Evolutionary conservation across 2,329 filamentous ascomycete genomes (phyloP).

Genomic region (Apiospora sp.): DNA sequence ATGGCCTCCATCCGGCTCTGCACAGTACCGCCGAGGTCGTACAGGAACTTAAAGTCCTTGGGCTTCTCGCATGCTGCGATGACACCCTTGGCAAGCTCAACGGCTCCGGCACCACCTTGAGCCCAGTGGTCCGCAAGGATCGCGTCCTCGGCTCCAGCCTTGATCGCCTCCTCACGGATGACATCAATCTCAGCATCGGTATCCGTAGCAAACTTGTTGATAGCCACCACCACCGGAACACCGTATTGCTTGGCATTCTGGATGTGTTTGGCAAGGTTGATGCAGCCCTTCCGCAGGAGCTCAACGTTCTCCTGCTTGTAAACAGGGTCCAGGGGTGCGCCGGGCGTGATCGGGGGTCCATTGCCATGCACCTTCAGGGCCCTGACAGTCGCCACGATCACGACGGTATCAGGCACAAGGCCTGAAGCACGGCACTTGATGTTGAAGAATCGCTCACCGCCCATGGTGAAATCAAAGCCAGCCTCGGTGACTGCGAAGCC

Average conservation of each 20-base stretch:
- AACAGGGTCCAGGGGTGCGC: slow-evolving; percentile 82
- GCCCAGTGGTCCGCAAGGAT: slow-evolving; percentile 97
- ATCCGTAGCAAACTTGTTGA: slow-evolving; percentile 96
- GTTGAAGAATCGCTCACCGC: slow-evolving; percentile 99
- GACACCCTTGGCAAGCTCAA: slow-evolving; percentile 88
- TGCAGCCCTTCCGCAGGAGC: slow-evolving; percentile 85
- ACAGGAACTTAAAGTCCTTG: slow-evolving; percentile 88
- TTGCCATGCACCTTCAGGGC: slow-evolving; percentile 97
- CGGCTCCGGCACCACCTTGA: slow-evolving; percentile 87
- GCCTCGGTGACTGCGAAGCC: slow-evolving; percentile 97
- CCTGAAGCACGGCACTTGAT: slow-evolving; percentile 98
- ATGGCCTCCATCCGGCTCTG: slow-evolving; percentile 92
- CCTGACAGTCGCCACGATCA: slow-evolving; percentile 93
- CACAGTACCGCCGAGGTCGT: slow-evolving; percentile 77
- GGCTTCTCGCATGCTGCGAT: slow-evolving; percentile 83
- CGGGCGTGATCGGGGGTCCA: slow-evolving; percentile 90
- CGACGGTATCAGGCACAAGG: slow-evolving; percentile 89
- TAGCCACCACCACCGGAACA: slow-evolving; percentile 92
- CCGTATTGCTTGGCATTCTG: slow-evolving; percentile 88
- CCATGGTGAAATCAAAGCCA: slow-evolving; percentile 99
- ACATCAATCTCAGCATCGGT: slow-evolving; percentile 91
- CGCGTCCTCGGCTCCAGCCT: slow-evolving; percentile 92
- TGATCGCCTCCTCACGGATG: slow-evolving; percentile 88
- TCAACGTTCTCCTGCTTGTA: slow-evolving; percentile 96
- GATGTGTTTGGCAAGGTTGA: slow-evolving; percentile 97